Evolutionary conservation across 768 basidiomycete species (phyloP).

Genomic region (Lactifluus hygrophoroides): DNA sequence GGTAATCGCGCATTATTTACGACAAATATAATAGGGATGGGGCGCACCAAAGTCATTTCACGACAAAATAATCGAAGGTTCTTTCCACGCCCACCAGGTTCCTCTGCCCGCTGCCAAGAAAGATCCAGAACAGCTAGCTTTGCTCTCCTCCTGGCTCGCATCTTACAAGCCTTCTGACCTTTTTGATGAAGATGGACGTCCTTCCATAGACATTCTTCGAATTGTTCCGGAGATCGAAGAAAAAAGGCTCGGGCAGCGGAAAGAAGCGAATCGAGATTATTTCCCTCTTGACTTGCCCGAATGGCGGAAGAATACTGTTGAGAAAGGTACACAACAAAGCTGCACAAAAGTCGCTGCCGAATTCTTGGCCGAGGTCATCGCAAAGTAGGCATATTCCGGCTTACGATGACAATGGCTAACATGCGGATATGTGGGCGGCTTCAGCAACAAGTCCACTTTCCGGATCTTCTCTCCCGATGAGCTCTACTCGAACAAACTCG

Average conservation of each 20-base stretch:
- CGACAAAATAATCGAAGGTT: conserved; percentile 71
- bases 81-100: conserved; percentile 83
- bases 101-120: conserved; percentile 69
- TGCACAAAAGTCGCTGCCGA: conserved; percentile 68
- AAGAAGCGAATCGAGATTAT: conserved; percentile 27
- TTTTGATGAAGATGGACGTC: conserved; percentile 47
- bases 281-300: conserved; percentile 52
- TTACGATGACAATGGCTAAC: not conserved
- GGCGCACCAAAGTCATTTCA: conserved; percentile 57
- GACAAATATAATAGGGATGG: conserved; percentile 36
- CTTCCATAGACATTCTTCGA: conserved; percentile 43
- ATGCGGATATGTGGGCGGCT: too few relatives aligned
- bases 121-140: conserved; percentile 48
- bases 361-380: conserved; percentile 48
- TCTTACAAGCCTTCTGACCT: conserved; percentile 65
- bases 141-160: conserved; percentile 63
- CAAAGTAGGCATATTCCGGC: conserved; percentile 29
- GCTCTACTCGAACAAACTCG: conserved; percentile 80
- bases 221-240: not conserved
- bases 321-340: conserved; percentile 53
- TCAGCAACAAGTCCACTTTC: conserved; percentile 67
- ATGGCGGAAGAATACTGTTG: conserved; percentile 48
- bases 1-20: not conserved
- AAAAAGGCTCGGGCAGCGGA: not conserved
- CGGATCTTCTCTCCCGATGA: conserved; percentile 91